A percentile compares a stretch with the other conserved stretches of the same genome.
These are phyloP conservation scores for Murraya paniculata DNA, from an alignment of 345 rosid genomes.

Conservation along the genomic window DNA sequence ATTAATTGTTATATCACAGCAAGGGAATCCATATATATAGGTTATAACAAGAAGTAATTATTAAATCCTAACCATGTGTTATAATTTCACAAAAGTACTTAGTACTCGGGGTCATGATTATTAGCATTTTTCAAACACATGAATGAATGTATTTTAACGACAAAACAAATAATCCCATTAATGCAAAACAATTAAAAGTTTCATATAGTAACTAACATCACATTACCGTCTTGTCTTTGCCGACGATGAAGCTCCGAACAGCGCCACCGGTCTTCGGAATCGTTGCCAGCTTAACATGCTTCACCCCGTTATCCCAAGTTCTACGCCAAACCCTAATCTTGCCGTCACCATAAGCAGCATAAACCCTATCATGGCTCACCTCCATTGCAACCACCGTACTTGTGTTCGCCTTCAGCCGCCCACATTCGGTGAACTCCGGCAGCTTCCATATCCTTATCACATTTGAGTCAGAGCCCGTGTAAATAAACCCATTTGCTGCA, in stretches of 20 bases:
- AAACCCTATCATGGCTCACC: slow-evolving; percentile 38
- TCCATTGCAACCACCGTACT: slow-evolving; percentile 35
- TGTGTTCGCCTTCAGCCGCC: slow-evolving; percentile 42
- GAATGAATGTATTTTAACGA: background rate
- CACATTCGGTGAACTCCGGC: slow-evolving; percentile 49
- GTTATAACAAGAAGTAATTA: too few relatives aligned
- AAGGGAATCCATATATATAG: too few relatives aligned
- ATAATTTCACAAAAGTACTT: background rate
- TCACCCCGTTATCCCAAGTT: slow-evolving; percentile 39
- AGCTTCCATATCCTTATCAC: slow-evolving; percentile 46
- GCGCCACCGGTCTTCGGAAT: slow-evolving; percentile 35
- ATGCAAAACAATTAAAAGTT: background rate
- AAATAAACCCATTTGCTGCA: slow-evolving; percentile 28
- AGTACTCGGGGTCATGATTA: background rate
- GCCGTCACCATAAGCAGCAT: slow-evolving; percentile 46
- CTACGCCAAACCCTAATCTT: slow-evolving; percentile 52
- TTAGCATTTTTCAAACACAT: too few relatives aligned
- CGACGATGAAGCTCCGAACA: slow-evolving; percentile 40
- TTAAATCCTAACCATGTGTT: too few relatives aligned
- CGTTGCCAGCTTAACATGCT: slow-evolving; percentile 41
- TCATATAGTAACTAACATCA: background rate
- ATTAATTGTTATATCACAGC: too few relatives aligned
- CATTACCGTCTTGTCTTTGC: slow-evolving; percentile 48
- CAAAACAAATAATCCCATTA: background rate
- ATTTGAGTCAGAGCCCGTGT: slow-evolving; percentile 46